Conservation (phyloP, 139 green algal species). For the Coelastrella sp. region DNA sequence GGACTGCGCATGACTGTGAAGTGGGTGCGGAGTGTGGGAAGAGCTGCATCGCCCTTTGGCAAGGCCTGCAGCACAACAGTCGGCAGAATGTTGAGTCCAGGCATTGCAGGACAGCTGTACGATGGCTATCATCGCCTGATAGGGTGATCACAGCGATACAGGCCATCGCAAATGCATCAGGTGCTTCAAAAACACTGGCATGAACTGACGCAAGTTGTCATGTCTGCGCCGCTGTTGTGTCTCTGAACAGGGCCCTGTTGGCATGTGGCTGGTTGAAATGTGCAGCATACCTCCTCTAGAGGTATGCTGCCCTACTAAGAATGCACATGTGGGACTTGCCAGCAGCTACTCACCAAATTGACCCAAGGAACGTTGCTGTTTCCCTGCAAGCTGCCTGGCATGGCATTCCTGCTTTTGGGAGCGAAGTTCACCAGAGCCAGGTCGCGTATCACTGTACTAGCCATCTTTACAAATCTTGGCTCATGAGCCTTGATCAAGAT, state of each 20-base stretch:
- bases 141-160: neutral
- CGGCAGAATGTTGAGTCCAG: neutral
- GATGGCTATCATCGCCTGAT: neutral
- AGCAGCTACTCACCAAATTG: constrained; percentile 17
- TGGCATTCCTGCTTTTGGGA: constrained; percentile 29
- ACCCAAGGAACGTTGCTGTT: neutral
- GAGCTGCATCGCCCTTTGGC: constrained; percentile 1
- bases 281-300: too few relatives aligned
- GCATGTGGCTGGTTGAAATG: too few relatives aligned
- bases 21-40: constrained; percentile 26
- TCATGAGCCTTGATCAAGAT: constrained; percentile 40
- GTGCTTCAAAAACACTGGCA: neutral
- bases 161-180: neutral
- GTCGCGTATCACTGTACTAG: constrained; percentile 40
- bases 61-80: constrained; percentile 7
- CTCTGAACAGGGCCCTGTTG: too few relatives aligned
- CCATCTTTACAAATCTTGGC: constrained; percentile 43
- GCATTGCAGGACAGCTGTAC: neutral
- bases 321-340: neutral
- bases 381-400: neutral
- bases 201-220: neutral
- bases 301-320: too few relatives aligned
- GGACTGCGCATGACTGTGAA: constrained; percentile 45
- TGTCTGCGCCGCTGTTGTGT: too few relatives aligned
- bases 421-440: constrained; percentile 48